These are phyloP conservation scores for Colletotrichum paranaense DNA, from an alignment of 2,329 filamentous ascomycete genomes.

Conservation along the genomic window DNA sequence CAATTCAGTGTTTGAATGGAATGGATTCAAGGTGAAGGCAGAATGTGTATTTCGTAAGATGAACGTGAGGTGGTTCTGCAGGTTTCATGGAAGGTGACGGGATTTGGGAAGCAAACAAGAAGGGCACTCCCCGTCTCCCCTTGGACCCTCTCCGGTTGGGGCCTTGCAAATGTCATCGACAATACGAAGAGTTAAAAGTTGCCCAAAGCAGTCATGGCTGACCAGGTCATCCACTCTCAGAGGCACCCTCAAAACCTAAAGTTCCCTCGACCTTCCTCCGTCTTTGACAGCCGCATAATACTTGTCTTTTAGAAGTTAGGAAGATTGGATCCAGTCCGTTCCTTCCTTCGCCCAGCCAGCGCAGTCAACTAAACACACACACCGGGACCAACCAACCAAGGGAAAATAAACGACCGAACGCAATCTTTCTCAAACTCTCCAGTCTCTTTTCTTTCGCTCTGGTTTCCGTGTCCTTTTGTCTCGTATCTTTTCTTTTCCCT, in stretches of 20 bases:
- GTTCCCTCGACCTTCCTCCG: conserved; percentile 3
- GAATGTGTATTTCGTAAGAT: neutral
- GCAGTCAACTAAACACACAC: conserved; percentile 1
- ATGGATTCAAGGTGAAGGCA: neutral
- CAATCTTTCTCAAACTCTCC: conserved; percentile 14
- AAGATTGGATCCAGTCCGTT: conserved; percentile 19
- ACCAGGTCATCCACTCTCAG: conserved; percentile 8
- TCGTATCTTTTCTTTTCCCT: conserved; percentile 8
- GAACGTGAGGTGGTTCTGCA: neutral
- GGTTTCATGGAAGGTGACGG: neutral
- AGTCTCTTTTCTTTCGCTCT: neutral
- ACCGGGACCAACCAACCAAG: conserved; percentile 5
- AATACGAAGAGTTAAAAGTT: neutral
- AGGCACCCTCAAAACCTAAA: conserved; percentile 19
- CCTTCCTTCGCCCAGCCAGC: neutral
- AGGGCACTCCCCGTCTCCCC: neutral
- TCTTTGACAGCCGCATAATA: conserved; percentile 1
- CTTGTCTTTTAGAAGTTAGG: neutral
- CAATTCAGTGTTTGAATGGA: conserved; percentile 12
- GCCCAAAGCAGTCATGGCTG: conserved; percentile 21
- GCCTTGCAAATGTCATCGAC: conserved; percentile 1
- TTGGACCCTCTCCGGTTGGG: neutral
- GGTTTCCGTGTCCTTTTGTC: neutral
- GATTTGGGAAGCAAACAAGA: neutral
- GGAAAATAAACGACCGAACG: conserved; percentile 2